phyloP scores from a whole-genome alignment of 2,329 filamentous ascomycete species.

The Myriosclerotinia scirpicola region DNA sequence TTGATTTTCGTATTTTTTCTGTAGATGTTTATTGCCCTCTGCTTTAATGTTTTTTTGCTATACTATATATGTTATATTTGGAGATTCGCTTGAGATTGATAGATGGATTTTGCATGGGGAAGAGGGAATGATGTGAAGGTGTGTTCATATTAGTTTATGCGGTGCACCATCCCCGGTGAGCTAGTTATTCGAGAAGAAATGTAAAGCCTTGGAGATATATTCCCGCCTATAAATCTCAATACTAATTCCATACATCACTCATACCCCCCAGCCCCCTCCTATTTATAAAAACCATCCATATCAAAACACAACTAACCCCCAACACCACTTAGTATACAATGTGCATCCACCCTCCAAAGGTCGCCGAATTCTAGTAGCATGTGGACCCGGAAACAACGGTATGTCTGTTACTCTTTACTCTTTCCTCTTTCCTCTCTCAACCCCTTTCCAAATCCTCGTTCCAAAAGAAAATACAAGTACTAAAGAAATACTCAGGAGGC shows the following conservation, averaged over 20 bases:
- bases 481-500: constrained; percentile 58
- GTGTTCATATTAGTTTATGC: constrained; percentile 3
- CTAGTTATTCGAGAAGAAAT: no score
- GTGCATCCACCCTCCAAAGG: constrained; percentile 76
- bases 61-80: no score
- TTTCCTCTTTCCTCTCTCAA: no score
- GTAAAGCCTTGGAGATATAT: background rate
- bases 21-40: no score
- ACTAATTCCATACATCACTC: background rate
- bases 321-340: constrained; percentile 63
- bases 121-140: background rate
- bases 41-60: no score
- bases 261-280: no score
- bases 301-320: background rate
- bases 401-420: constrained; percentile 24
- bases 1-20: background rate
- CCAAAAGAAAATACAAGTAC: background rate
- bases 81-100: no score
- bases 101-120: background rate
- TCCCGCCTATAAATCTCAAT: background rate
- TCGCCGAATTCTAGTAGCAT: constrained; percentile 78
- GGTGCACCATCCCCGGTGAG: background rate
- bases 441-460: background rate
- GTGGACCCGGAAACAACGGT: constrained; percentile 79
- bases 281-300: background rate